Base-by-base conservation (phyloP, 2,329 filamentous ascomycete genomes). In the Alternaria sp. region DNA sequence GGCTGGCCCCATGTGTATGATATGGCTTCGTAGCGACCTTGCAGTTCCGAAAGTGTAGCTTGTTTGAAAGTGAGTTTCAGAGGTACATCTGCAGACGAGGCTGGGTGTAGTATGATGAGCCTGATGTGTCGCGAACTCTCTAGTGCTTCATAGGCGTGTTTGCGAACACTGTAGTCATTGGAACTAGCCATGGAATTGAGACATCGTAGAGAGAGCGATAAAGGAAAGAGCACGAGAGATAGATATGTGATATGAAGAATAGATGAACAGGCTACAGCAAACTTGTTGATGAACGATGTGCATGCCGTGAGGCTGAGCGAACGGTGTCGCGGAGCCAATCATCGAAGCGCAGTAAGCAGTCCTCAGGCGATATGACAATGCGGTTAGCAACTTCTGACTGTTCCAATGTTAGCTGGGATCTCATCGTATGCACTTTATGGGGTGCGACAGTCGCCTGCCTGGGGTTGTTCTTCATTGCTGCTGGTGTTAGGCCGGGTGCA, bases 1-100 rank as follows among this genome's bases (percentile, higher is more conserved):
- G 54, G 51, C 5, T 54, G 30, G 0, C 62, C 62, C 64, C 63
- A 67, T 3, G 59, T 59, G 16, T 65, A 67, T 3, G 58, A 67
- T 7, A 69, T 28, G 0, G 66, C 64, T 2, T 69, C 63, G 20
- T 63, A 67, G 0, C 16, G 9, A 0, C 36, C 22, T 28, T 51
- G 0, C 2, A 26, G 24, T 2, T 26, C 24, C 2, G 24, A 26
- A 2, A 26, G 24, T 7, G 0, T 26, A 26, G 24, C 24, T 7
- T 26, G 24, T 0, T 26, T 1, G 7, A 7, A 26, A 7, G 24
- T 26, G 2, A 26, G 0, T 1, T 26, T 1, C 3, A 51, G 9
- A 4, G 34, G 48, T 4, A 1, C 22, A 2, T 51, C 22, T 14
- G 4, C 11, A 2, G 24, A 39, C 2, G 2, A 9, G 14, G 32